These are phyloP conservation scores for Aspergillus amoenus DNA, from an alignment of 2,329 filamentous ascomycete genomes.

Conservation along the genomic window DNA sequence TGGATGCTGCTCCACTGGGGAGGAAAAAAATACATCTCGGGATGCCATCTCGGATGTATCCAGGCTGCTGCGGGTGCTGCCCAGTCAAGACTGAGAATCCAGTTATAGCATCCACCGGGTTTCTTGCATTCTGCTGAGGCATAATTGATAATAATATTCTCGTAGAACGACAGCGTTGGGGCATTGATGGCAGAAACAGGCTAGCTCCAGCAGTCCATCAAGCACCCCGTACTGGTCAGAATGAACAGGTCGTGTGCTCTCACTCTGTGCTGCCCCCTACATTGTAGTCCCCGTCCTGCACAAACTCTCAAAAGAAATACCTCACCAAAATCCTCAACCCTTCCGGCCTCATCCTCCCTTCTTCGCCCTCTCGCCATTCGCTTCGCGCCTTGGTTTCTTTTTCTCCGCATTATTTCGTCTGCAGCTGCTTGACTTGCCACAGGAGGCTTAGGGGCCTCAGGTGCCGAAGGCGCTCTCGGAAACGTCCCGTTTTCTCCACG, in stretches of 20 bases:
- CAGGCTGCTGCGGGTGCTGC: not conserved
- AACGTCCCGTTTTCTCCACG: conserved; percentile 23
- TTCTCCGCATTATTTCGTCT: conserved; percentile 25
- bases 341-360: not conserved
- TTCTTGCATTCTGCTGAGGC: not conserved
- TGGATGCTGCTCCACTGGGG: conserved; percentile 13
- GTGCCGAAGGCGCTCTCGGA: conserved; percentile 16
- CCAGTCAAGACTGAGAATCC: no score
- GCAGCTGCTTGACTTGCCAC: not conserved
- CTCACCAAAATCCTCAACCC: conserved; percentile 11
- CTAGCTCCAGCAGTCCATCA: not conserved
- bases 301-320: conserved; percentile 16
- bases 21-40: conserved; percentile 11
- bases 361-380: not conserved
- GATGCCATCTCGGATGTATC: conserved; percentile 16
- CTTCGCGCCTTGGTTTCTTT: conserved; percentile 8
- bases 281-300: conserved; percentile 22
- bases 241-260: not conserved
- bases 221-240: not conserved
- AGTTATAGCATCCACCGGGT: no score
- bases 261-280: conserved; percentile 16
- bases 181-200: not conserved
- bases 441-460: not conserved
- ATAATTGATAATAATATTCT: not conserved
- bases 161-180: not conserved